phyloP scores from a whole-genome alignment of 345 rosid species.

The Hypericum perforatum region DNA sequence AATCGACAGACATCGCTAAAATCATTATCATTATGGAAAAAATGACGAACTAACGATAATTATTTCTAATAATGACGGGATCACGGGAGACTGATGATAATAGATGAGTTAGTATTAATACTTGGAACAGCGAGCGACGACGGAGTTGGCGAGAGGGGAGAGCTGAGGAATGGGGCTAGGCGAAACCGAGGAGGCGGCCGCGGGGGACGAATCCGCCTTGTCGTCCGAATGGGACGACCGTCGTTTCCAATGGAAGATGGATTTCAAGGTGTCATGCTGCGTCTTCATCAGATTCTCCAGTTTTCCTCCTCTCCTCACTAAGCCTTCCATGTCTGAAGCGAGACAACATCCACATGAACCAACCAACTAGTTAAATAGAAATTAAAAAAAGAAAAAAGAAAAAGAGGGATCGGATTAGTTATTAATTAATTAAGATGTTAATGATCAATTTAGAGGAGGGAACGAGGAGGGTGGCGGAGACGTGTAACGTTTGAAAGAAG shows the following conservation, averaged over 20 bases:
- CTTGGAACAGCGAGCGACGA: conserved; percentile 84
- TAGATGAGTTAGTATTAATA: conserved; percentile 9
- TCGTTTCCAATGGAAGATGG: conserved; percentile 54
- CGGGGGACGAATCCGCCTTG: conserved; percentile 7
- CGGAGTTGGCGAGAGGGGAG: conserved; percentile 74
- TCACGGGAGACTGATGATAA: neutral
- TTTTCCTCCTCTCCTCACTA: conserved; percentile 21
- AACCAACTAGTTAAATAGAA: too few species aligned
- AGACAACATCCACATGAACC: too few species aligned
- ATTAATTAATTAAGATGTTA: too few species aligned
- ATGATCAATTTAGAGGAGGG: too few species aligned
- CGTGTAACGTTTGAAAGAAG: too few species aligned
- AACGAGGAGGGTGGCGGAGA: too few species aligned
- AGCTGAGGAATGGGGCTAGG: conserved; percentile 69
- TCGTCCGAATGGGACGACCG: conserved; percentile 18
- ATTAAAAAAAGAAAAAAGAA: too few species aligned
- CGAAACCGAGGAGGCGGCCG: conserved; percentile 15
- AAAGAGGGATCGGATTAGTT: too few species aligned
- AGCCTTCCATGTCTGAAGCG: conserved; percentile 12
- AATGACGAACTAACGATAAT: too few species aligned
- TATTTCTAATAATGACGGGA: too few species aligned
- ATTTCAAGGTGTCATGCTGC: conserved; percentile 52
- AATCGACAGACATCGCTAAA: too few species aligned
- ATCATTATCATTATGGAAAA: too few species aligned
- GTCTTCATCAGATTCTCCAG: conserved; percentile 49